These are phyloP conservation scores for Scalesia atractyloides DNA, from an alignment of 129 eudicot species.

Conservation along the genomic window DNA sequence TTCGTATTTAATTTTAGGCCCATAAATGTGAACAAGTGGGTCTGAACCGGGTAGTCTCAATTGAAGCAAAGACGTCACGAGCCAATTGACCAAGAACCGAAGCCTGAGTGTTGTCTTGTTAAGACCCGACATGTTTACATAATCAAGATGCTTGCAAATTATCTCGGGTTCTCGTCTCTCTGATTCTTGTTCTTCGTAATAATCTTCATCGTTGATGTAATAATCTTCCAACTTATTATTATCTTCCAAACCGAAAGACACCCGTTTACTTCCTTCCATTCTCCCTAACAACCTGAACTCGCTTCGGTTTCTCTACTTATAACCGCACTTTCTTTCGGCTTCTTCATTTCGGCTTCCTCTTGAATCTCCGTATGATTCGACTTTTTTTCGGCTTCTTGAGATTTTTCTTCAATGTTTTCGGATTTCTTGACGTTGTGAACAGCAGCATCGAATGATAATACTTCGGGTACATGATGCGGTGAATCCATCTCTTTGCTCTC, in stretches of 20 bases:
- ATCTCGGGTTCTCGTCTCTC: constrained; percentile 46
- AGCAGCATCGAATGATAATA: constrained; percentile 41
- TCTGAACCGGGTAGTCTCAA: constrained; percentile 27
- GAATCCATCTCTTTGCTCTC: constrained; percentile 22
- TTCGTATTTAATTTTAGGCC: constrained; percentile 47
- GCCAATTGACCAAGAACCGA: constrained; percentile 45
- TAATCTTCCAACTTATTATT: constrained; percentile 33
- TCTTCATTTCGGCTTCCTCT: constrained; percentile 38
- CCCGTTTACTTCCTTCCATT: constrained; percentile 43
- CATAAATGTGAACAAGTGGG: constrained; percentile 46
- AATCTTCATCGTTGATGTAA: constrained; percentile 37
- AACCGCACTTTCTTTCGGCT: constrained; percentile 38
- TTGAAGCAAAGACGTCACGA: constrained; percentile 43
- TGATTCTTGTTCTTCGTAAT: constrained; percentile 37
- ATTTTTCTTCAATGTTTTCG: constrained; percentile 21
- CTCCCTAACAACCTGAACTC: constrained; percentile 45
- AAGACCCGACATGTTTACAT: constrained; percentile 46
- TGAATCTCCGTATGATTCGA: constrained; percentile 23
- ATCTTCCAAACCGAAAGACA: constrained; percentile 38
- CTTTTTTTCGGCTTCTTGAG: constrained; percentile 22
- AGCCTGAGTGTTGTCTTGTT: constrained; percentile 43
- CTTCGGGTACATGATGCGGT: constrained; percentile 21
- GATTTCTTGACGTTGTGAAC: constrained; percentile 41
- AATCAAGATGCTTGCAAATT: constrained; percentile 45
- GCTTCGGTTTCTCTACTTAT: constrained; percentile 45